A percentile compares a stretch with the other conserved stretches of the same genome.
These are phyloP conservation scores for Gaertneriomyces sp. DNA, from an alignment of 192 early-diverging fungal genomes.

Conservation along the genomic window DNA sequence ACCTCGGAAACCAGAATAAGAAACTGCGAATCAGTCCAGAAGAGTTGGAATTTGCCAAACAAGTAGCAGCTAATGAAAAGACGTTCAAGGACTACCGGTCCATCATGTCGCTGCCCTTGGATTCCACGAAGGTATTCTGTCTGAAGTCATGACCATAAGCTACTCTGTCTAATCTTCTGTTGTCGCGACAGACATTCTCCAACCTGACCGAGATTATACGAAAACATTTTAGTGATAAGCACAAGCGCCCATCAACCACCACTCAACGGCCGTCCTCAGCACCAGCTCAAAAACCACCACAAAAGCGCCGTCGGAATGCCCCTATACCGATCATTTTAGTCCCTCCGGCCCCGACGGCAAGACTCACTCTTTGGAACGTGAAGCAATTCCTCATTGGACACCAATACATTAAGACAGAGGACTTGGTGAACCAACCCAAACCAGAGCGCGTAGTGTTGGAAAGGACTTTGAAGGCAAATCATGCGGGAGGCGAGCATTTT, in stretches of 20 bases:
- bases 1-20: not conserved
- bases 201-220: constrained; percentile 13
- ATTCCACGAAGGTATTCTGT: not conserved
- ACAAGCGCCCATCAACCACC: constrained; percentile 1
- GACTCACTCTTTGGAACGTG: constrained; percentile 86
- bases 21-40: not conserved
- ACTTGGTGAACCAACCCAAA: constrained; percentile 63
- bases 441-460: constrained; percentile 62
- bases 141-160: not conserved
- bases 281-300: not conserved
- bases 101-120: not conserved
- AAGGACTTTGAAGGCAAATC: constrained; percentile 33
- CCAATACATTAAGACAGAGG: constrained; percentile 63
- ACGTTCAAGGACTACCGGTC: constrained; percentile 3
- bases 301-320: constrained; percentile 6
- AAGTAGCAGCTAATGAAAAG: constrained; percentile 9
- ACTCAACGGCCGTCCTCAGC: constrained; percentile 2
- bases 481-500: constrained; percentile 44
- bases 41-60: constrained; percentile 16
- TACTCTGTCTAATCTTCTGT: not conserved
- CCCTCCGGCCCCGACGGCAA: constrained; percentile 78
- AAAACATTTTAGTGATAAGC: constrained; percentile 17
- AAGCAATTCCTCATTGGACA: constrained; percentile 72
- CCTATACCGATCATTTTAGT: constrained; percentile 85
- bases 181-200: constrained; percentile 11